These are phyloP conservation scores for Fusarium sp. DNA, from an alignment of 2,329 filamentous ascomycete genomes.

Conservation along the genomic window DNA sequence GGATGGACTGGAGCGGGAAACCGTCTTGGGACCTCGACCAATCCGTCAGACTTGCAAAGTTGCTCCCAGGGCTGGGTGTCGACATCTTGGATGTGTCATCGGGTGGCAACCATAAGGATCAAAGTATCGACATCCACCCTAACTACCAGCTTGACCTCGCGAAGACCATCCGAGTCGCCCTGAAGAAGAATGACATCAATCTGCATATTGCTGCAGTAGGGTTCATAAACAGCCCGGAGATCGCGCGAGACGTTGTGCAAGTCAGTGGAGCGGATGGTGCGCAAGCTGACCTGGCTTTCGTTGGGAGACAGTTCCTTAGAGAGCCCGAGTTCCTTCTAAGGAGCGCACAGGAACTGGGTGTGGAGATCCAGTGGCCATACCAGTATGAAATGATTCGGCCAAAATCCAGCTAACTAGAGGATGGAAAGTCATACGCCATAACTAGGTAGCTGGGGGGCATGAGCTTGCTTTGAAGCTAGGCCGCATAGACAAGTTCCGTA, in stretches of 20 bases:
- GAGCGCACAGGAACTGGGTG: not conserved
- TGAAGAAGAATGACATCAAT: not conserved
- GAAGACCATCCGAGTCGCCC: constrained; percentile 67
- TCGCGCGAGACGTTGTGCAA: not conserved
- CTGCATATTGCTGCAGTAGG: not conserved
- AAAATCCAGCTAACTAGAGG: not conserved
- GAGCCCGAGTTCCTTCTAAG: constrained; percentile 2
- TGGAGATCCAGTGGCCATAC: constrained; percentile 5
- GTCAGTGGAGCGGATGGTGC: not conserved
- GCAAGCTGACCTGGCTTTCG: not conserved
- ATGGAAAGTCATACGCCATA: too few species aligned
- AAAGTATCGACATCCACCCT: constrained; percentile 72
- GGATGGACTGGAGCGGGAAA: constrained; percentile 58
- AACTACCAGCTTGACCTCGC: constrained; percentile 82
- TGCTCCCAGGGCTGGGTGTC: constrained; percentile 80
- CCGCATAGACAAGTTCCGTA: too few species aligned
- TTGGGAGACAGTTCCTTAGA: constrained; percentile 29
- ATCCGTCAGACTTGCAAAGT: constrained; percentile 50
- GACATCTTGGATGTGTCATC: constrained; percentile 87
- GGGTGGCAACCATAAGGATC: constrained; percentile 76
- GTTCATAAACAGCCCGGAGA: not conserved
- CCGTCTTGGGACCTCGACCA: constrained; percentile 78
- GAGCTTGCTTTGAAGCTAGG: too few species aligned
- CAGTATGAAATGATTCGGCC: constrained; percentile 3
- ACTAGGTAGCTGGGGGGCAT: too few species aligned